phyloP scores from a whole-genome alignment of 106 monocot genomes.

The Dendrobium officinale region DNA sequence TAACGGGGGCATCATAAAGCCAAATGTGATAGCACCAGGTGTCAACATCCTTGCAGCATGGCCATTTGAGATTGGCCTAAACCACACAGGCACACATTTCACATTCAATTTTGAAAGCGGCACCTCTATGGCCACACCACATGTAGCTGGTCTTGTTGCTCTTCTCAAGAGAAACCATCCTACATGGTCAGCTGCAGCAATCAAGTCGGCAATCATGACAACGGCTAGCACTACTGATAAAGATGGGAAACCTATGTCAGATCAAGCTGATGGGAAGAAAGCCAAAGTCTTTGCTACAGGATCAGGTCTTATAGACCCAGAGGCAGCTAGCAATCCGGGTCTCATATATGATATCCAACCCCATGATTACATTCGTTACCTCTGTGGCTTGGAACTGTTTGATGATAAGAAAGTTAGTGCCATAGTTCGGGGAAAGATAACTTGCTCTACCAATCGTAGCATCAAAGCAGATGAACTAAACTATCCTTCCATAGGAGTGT shows the following conservation, averaged over 20 bases:
- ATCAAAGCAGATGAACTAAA: not conserved
- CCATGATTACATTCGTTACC: constrained; percentile 7
- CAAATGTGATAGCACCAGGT: constrained; percentile 37
- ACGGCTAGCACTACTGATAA: not conserved
- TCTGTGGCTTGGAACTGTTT: not conserved
- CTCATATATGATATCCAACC: constrained; percentile 7
- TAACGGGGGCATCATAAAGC: constrained; percentile 31
- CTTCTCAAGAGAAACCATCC: constrained; percentile 2
- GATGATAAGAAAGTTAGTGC: not conserved
- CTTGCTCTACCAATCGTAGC: not conserved
- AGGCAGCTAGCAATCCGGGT: constrained; percentile 9
- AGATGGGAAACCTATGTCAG: not conserved
- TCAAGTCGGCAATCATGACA: constrained; percentile 15
- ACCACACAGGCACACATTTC: not conserved
- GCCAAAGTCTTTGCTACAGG: constrained; percentile 2
- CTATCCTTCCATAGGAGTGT: constrained; percentile 4
- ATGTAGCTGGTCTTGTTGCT: constrained; percentile 29
- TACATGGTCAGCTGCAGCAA: not conserved
- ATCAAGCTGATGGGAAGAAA: not conserved
- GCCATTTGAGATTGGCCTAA: constrained; percentile 12
- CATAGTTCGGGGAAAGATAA: not conserved
- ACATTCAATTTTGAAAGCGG: constrained; percentile 21
- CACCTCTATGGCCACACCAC: constrained; percentile 52
- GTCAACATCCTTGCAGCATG: constrained; percentile 40
- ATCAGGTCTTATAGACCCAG: not conserved